Conservation (phyloP, 208 protist species). For the Angomonas ambiguus region DNA sequence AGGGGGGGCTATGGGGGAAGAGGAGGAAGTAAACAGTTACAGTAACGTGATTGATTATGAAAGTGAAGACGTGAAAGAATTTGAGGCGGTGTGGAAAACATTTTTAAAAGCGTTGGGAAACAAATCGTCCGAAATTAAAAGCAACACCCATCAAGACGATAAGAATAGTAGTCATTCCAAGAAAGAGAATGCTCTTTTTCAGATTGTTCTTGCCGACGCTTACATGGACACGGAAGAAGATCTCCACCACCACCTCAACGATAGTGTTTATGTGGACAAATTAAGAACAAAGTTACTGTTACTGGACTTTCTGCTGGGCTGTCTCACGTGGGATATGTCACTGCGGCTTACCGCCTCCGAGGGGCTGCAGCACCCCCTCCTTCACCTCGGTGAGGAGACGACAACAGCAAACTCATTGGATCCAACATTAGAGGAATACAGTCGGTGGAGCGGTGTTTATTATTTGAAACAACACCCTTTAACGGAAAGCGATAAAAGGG, state of each 20-base stretch:
- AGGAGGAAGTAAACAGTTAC: background rate
- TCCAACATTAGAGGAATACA: too few relatives aligned
- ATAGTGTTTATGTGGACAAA: background rate
- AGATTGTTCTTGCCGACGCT: background rate
- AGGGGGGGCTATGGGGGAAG: too few relatives aligned
- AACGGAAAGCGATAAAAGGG: background rate
- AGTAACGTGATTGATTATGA: background rate
- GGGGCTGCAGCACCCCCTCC: constrained; percentile 45
- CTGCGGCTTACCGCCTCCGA: constrained; percentile 57
- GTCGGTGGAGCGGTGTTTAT: constrained; percentile 2
- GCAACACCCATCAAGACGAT: background rate
- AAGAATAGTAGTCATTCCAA: background rate
- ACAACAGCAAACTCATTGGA: too few relatives aligned
- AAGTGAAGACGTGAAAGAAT: background rate
- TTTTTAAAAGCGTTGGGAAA: background rate
- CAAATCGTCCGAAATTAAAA: background rate
- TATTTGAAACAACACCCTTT: background rate
- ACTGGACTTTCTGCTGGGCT: constrained; percentile 52
- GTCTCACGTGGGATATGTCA: constrained; percentile 45
- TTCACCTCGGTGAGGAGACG: too few relatives aligned
- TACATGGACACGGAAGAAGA: too few relatives aligned
- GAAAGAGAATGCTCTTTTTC: background rate
- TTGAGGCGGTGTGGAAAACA: background rate
- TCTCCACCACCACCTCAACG: too few relatives aligned
- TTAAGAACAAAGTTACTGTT: background rate